Conservation (phyloP, 2,329 filamentous ascomycete genomes). For the Pestalotiopsis sp. region DNA sequence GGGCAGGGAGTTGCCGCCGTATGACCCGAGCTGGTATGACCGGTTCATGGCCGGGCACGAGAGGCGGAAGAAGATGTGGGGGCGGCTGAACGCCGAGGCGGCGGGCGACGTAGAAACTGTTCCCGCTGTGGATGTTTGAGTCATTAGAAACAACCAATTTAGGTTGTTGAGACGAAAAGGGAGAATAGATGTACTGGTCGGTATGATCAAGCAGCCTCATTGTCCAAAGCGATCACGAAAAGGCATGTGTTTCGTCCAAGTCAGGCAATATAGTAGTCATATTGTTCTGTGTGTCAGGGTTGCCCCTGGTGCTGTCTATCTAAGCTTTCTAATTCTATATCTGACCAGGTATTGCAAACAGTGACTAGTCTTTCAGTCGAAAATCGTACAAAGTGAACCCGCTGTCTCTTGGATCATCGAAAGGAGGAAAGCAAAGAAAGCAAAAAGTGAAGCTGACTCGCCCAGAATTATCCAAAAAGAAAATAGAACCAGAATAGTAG, state of each 20-base stretch:
- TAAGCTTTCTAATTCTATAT: neutral
- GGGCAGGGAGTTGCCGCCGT: conserved; percentile 49
- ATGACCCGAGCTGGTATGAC: conserved; percentile 48
- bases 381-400: neutral
- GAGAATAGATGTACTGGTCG: neutral
- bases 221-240: neutral
- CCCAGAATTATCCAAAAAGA: neutral
- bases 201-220: too few species aligned
- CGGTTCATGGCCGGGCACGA: conserved; percentile 58
- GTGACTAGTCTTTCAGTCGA: neutral
- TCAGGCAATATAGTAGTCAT: neutral
- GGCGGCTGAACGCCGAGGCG: conserved; percentile 47
- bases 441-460: neutral
- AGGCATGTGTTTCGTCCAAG: neutral
- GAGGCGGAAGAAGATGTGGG: conserved; percentile 61
- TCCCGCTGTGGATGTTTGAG: neutral
- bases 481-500: neutral
- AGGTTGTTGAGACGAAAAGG: neutral
- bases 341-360: neutral
- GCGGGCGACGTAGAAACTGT: neutral
- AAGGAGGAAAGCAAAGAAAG: neutral
- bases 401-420: neutral
- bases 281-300: neutral
- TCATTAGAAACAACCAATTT: neutral
- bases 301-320: neutral